Evolutionary conservation across 2,329 filamentous ascomycete genomes (phyloP), one percentile per base, ranked within the genome.

Genomic region (Orbilia quercus): DNA sequence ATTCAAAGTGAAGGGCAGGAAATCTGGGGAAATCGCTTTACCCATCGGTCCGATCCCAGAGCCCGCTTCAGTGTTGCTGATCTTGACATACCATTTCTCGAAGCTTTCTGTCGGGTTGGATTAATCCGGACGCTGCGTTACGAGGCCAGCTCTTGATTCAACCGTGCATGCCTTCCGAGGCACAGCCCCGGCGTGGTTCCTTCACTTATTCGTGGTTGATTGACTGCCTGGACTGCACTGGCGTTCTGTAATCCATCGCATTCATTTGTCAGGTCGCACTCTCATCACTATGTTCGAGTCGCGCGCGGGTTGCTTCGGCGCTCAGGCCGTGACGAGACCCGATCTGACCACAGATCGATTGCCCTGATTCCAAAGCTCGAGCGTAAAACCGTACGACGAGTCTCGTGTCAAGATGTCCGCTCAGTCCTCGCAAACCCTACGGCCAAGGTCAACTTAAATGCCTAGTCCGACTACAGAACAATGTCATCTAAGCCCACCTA

Each of bases 11-110:
- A 47, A 25, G 34, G 44, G 63, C 53, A 50, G 40, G 40, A 63
- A 58, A 58, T 71, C 66, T 50, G 66, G 66, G 66, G 66, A 71
- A 71, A 54, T 59, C 47, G 57, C 55, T 70, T 25, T n/a, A n/a
- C n/a, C n/a, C n/a, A n/a, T n/a, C n/a, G n/a, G n/a, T n/a, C n/a
- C n/a, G n/a, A n/a, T n/a, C n/a, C n/a, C n/a, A n/a, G n/a, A n/a
- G n/a, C n/a, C n/a, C n/a, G n/a, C n/a, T n/a, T n/a, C n/a, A n/a
- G n/a, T n/a, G 31, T 7, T 4, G 22, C 22, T 28, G 18, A 14
- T 50, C 9, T n/a, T 20, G 12, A 28, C 25, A n/a, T 65, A 60
- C 38, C 28, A 20, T 18, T 60, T n/a, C 7, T 36, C 23, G 16
- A 59, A 28, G 2, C n/a, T n/a, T 44, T 48, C 7, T 23, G 16